Percentiles rank a stretch among this genome's conserved stretches.
phyloP scores from a whole-genome alignment of 305 asterid genomes.

The Coffea humblotiana region DNA sequence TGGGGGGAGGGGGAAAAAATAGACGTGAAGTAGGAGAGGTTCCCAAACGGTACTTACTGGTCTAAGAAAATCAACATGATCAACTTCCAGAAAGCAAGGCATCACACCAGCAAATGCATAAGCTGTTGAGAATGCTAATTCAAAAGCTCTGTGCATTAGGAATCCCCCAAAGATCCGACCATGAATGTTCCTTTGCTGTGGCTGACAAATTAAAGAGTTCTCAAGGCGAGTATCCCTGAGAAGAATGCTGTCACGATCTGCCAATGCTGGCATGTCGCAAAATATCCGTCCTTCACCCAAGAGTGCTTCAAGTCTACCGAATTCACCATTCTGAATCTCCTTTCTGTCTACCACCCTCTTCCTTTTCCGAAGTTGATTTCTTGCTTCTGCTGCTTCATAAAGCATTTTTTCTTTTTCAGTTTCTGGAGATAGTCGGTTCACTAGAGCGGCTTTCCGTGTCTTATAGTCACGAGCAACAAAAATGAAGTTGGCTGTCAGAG shows the following conservation, averaged over 20 bases:
- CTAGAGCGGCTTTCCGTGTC: conserved; percentile 77
- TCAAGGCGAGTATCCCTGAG: conserved; percentile 80
- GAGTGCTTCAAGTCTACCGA: conserved; percentile 47
- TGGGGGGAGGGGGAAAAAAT: not conserved
- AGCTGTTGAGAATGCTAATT: conserved; percentile 77
- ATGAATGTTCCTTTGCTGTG: conserved; percentile 88
- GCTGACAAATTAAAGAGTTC: conserved; percentile 59
- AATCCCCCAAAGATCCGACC: conserved; percentile 93
- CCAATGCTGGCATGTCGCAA: conserved; percentile 91
- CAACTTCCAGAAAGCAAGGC: conserved; percentile 89
- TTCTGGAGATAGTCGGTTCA: conserved; percentile 66
- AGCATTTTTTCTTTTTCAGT: conserved; percentile 65
- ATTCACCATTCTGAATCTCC: conserved; percentile 54
- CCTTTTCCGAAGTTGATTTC: conserved; percentile 56
- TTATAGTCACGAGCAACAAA: conserved; percentile 90
- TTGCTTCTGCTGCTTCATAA: conserved; percentile 69
- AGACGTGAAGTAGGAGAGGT: not conserved
- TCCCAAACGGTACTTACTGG: conserved; percentile 54
- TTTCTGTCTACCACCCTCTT: conserved; percentile 41
- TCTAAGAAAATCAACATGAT: conserved; percentile 82
- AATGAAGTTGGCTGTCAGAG: conserved; percentile 82
- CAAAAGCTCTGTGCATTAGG: conserved; percentile 87
- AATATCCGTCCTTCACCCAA: conserved; percentile 77
- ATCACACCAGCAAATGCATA: conserved; percentile 87
- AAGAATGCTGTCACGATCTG: conserved; percentile 82